Base-by-base conservation (phyloP, 176 grass and related monocot species). In the Oryza punctata region DNA sequence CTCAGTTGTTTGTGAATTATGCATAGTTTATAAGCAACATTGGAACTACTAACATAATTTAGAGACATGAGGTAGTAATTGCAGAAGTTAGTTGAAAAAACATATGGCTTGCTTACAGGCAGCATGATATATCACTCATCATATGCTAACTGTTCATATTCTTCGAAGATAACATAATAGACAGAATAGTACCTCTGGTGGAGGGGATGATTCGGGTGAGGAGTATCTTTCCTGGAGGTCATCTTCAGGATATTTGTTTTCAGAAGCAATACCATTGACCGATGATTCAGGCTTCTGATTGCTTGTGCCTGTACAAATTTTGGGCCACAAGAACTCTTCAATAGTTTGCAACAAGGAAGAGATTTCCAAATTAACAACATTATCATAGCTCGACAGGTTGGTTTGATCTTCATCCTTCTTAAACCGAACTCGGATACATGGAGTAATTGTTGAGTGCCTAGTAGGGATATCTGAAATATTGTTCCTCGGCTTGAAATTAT, bases 351-450 rank as follows among this genome's bases (percentile, higher is more conserved):
- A 94, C 26, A 89, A 89, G 27, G 93, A 96, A 61, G 87, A 94
- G 63, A 89, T 88, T 70, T 99, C 91, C 85, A 99, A 78, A 87
- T 81, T 88, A 37, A 93, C 80, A 72, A 69, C 47, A 28, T n/a
- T 84, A 38, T 92, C 83, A 81, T 88, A 94, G 75, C 84, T 86
- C 63, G 81, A 83, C 68, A 96, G 85, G 45, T 77, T 84, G 37
- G 40, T 54, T 69, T 96, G 93, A 73, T 75, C 86, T 80, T 96
- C 86, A 73, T 96, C 91, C 84, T 87, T 93, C 75, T 89, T 90
- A 84, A 99, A 99, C 61, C 69, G 82, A 81, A 99, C 85, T 91
- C 80, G 89, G 50, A 99, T 89, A 84, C 91, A 96, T 75, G 96
- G 96, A 87, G 69, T 45, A 75, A 77, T 75, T 78, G 96, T 91